phyloP scores from a whole-genome alignment of 78 protist genomes.

The Dictyostelium purpureum region DNA sequence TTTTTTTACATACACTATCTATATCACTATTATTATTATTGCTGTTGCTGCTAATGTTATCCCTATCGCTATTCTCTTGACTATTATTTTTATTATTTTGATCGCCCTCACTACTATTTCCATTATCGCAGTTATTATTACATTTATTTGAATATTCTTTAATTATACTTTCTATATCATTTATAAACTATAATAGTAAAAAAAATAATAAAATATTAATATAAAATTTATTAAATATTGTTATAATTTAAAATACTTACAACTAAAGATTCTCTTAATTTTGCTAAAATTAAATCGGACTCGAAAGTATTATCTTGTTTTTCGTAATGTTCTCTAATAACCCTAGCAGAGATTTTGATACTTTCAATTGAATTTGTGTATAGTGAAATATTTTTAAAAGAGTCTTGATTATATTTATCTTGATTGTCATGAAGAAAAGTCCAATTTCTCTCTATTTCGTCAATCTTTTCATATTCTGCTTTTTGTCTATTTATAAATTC shows the following conservation, averaged over 20 bases:
- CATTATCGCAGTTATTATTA: neutral
- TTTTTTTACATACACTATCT: neutral
- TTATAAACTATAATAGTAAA: neutral
- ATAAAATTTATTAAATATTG: neutral
- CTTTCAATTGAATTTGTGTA: conserved; percentile 5
- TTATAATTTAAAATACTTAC: neutral
- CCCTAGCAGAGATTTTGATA: neutral
- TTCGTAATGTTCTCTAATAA: conserved; percentile 37
- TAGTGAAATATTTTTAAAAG: neutral
- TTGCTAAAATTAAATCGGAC: conserved; percentile 47
- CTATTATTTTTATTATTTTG: neutral
- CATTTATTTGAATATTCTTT: neutral
- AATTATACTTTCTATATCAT: conserved; percentile 27
- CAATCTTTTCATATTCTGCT: conserved; percentile 43
- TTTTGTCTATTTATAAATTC: conserved; percentile 43
- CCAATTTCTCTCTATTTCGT: conserved; percentile 73
- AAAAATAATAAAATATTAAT: neutral
- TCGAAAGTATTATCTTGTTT: conserved; percentile 18
- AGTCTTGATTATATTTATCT: neutral
- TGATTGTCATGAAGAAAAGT: conserved; percentile 31
- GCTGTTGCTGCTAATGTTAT: neutral
- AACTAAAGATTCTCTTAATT: conserved; percentile 24
- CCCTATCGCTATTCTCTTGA: neutral
- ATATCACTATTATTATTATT: neutral
- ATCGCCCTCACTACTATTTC: neutral